Evolutionary conservation across 129 eudicot species (phyloP).

Genomic region (Deinandra increscens): DNA sequence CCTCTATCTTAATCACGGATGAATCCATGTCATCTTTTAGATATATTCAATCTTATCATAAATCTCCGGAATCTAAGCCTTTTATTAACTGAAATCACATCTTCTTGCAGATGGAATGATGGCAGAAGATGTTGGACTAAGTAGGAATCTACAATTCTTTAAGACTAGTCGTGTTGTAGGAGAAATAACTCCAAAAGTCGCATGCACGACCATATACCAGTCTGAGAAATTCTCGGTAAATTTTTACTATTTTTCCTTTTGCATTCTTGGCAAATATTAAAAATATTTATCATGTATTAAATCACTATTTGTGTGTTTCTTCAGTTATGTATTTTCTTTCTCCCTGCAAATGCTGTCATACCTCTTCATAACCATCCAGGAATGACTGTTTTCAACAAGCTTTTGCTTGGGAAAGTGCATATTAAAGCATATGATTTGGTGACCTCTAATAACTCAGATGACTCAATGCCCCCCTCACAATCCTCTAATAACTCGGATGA

Average conservation of each 20-base stretch:
- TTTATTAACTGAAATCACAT: slow-evolving; percentile 11
- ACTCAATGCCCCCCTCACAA: too few species aligned
- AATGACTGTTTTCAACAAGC: slow-evolving; percentile 92
- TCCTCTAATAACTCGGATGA: slow-evolving; percentile 31
- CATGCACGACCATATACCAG: slow-evolving; percentile 61
- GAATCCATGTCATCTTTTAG: neutral
- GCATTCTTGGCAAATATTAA: neutral
- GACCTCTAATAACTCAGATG: slow-evolving; percentile 30
- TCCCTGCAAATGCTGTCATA: slow-evolving; percentile 66
- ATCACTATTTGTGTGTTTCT: slow-evolving; percentile 5
- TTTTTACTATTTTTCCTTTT: neutral
- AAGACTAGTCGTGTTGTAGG: slow-evolving; percentile 33
- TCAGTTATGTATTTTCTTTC: slow-evolving; percentile 79
- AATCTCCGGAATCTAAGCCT: neutral
- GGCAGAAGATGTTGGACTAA: slow-evolving; percentile 75
- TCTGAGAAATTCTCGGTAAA: slow-evolving; percentile 67
- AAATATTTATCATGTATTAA: neutral
- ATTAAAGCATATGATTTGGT: slow-evolving; percentile 84
- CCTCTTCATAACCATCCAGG: slow-evolving; percentile 96
- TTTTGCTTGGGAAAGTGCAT: slow-evolving; percentile 77
- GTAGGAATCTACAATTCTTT: slow-evolving; percentile 59
- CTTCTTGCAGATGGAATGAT: slow-evolving; percentile 59
- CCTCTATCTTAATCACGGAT: neutral
- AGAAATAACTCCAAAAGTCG: slow-evolving; percentile 49
- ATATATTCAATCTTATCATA: neutral